Conservation (phyloP, 441 rosid genomes). For the Gossypium armourianum region DNA sequence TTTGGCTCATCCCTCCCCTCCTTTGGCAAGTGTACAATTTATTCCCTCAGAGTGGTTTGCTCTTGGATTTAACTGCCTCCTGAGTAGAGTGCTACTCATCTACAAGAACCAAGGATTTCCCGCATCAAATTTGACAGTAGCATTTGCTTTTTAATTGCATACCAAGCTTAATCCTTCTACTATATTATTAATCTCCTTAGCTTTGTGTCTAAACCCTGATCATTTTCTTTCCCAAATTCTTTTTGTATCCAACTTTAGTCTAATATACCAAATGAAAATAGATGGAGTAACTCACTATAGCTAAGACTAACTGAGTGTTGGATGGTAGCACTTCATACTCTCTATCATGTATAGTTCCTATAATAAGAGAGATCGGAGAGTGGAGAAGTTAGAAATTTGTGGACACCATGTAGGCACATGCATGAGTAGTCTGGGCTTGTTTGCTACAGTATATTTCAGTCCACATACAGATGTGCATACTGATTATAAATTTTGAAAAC, state of each 20-base stretch:
- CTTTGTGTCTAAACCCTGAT: not conserved
- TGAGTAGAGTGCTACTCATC: not conserved
- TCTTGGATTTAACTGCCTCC: not conserved
- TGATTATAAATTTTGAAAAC: not conserved
- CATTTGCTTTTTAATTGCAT: not conserved
- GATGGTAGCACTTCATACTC: not conserved
- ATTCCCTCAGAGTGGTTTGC: not conserved
- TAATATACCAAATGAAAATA: not conserved
- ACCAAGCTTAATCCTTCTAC: not conserved
- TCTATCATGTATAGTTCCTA: not conserved
- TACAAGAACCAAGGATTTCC: not conserved
- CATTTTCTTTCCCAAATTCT: not conserved
- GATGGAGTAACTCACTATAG: not conserved
- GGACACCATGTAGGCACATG: not conserved
- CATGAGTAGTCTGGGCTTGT: not conserved
- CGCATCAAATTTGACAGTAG: not conserved
- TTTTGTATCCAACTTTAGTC: not conserved
- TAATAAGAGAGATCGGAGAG: not conserved
- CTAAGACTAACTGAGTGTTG: not conserved
- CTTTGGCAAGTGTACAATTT: not conserved
- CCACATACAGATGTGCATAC: not conserved
- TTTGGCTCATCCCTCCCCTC: conserved; percentile 1
- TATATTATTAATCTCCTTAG: not conserved
- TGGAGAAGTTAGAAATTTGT: not conserved
- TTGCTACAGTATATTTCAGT: not conserved